phyloP scores from a whole-genome alignment of 257 asterid genomes.

The Solanum corneliomulleri region DNA sequence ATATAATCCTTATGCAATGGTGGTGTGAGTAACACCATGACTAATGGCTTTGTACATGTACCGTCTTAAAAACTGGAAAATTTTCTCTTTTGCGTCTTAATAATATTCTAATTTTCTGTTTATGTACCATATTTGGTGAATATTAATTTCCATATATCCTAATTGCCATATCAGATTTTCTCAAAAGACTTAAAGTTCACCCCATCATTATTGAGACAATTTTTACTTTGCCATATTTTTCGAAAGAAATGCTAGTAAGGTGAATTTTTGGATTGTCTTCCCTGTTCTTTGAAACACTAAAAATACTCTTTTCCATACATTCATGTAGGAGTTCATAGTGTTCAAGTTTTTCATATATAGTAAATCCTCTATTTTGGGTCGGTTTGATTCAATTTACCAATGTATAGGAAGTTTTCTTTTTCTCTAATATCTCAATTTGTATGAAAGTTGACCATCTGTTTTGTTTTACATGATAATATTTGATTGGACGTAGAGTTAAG shows the following conservation, averaged over 20 bases:
- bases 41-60: not conserved
- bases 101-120: not conserved
- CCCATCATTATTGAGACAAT: not conserved
- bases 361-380: not conserved
- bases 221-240: not conserved
- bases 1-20: not conserved
- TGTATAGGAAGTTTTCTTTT: not conserved
- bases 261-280: not conserved
- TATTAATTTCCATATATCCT: not conserved
- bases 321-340: too few relatives aligned
- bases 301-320: not conserved
- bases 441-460: not conserved
- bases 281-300: not conserved
- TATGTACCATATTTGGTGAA: not conserved
- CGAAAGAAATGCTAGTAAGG: not conserved
- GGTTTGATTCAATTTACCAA: not conserved
- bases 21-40: not conserved
- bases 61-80: not conserved
- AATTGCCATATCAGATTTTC: not conserved
- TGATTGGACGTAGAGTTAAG: not conserved
- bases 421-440: not conserved
- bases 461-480: not conserved
- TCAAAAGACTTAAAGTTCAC: not conserved
- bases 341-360: not conserved
- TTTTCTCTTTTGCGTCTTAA: not conserved